Evolutionary conservation across 768 basidiomycete species (phyloP), one percentile per base, ranked within the genome.

Genomic region (Suillus occidentalis): DNA sequence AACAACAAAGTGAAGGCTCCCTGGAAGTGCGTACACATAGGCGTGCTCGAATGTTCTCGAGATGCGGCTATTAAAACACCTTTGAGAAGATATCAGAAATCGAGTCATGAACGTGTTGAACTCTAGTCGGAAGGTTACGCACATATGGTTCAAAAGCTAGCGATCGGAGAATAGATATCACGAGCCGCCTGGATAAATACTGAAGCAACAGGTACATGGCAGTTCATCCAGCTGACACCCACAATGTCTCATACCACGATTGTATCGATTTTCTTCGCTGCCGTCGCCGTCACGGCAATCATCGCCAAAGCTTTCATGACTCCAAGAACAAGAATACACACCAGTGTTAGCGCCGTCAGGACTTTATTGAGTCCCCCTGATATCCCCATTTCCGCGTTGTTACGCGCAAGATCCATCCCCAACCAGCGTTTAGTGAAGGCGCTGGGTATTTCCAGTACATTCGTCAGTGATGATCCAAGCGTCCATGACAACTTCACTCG

Each of bases 371-470:
- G 64, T 9, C 75, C 75, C 3, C 62, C 66, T 0, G 5, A 60
- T 7, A 18, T 49, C 10, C 14, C 75, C 0, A 47, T 77, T 0
- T 28, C 9, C 0, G 47, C n/a, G 2, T 58, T 76, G 0, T 70
- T 76, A 1, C 62, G 31, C 20, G 62, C 74, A 0, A 70, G 75
- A 0, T 72, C 75, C 0, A 12, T 16, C 0, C 75, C 75, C 0
- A 76, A 76, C 6, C 31, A 70, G 42, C 66, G 76, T 0, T 73
- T 76, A 0, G 65, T 75, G 0, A 58, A 68, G 3, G 75, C 77
- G 0, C 76, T 76, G 7, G 69, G 68, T 0, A 37, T 77, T 12
- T 79, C 82, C 0, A 88, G 82, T 56, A 85, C 87, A 0, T 88
- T 88, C 47, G 86, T 88, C 34, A 82, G 79, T 49, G 42, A 61